Conservation (phyloP, 805 yeast species). For the Helenozyma baotianmanensis region DNA sequence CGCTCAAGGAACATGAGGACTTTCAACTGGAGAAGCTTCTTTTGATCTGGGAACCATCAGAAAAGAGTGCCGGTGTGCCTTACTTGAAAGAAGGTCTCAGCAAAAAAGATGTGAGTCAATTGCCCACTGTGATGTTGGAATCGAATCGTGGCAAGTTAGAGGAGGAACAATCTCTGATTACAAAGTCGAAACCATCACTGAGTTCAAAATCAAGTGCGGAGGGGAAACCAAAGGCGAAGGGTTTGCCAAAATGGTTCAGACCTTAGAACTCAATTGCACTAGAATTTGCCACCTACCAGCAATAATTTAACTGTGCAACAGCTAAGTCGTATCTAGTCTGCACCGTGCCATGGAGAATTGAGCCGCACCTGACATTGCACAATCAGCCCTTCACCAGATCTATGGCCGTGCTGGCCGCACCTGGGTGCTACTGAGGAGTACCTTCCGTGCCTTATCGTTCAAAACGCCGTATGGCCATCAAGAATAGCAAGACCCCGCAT, state of each 20-base stretch:
- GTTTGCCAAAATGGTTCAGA: slow-evolving; percentile 17
- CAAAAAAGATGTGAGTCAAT: slow-evolving; percentile 22
- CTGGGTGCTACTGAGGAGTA: too few species aligned
- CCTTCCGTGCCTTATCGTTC: too few species aligned
- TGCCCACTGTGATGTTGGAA: slow-evolving; percentile 36
- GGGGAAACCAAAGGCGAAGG: slow-evolving; percentile 5
- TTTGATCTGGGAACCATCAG: slow-evolving; percentile 33
- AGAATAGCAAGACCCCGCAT: too few species aligned
- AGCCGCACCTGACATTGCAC: too few species aligned
- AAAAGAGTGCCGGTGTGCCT: slow-evolving; percentile 19
- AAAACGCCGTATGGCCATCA: too few species aligned
- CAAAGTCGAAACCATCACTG: background rate
- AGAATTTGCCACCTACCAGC: too few species aligned
- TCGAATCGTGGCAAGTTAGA: slow-evolving; percentile 28
- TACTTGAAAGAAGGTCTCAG: slow-evolving; percentile 18
- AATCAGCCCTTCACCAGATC: too few species aligned
- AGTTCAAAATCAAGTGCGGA: background rate
- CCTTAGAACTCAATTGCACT: too few species aligned
- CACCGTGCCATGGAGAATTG: too few species aligned
- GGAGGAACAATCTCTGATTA: slow-evolving; percentile 23
- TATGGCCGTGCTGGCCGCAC: too few species aligned
- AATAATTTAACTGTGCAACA: too few species aligned
- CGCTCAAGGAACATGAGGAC: slow-evolving; percentile 24
- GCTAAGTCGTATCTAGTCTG: too few species aligned
- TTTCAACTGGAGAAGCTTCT: slow-evolving; percentile 28